Evolutionary conservation across 169 alveolate genomes (phyloP).

Genomic region (Eimeria sp.): DNA sequence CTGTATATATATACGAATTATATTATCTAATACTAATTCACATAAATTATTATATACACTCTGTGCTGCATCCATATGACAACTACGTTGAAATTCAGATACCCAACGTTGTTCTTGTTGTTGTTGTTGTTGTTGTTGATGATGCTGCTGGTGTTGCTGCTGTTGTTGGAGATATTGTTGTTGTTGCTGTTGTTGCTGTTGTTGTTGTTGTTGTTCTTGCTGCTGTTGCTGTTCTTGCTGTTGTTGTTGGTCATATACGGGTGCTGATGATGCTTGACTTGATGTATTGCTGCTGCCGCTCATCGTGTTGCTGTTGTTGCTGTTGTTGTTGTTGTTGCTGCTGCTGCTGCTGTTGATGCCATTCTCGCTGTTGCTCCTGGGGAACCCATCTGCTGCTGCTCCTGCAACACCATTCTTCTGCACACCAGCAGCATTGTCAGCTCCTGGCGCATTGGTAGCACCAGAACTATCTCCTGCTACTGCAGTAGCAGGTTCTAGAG

Average conservation of each 20-base stretch:
- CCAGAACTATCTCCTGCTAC: background rate
- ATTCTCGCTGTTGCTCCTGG: background rate
- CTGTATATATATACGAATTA: constrained; percentile 79
- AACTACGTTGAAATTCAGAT: constrained; percentile 14
- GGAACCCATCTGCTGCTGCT: background rate
- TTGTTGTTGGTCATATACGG: background rate
- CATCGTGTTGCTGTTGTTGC: background rate
- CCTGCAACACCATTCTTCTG: background rate
- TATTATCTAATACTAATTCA: constrained; percentile 82
- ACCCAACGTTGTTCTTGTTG: constrained; percentile 53
- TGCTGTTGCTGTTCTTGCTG: background rate
- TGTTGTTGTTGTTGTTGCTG: background rate
- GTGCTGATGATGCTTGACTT: background rate
- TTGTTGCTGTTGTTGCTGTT: background rate
- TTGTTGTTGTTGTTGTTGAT: background rate
- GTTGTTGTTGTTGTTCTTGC: background rate
- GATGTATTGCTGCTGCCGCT: background rate
- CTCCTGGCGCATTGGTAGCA: background rate
- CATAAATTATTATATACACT: constrained; percentile 83
- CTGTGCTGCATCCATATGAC: constrained; percentile 82
- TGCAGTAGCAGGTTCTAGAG: background rate
- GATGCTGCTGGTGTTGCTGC: constrained; percentile 32
- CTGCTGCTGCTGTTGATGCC: background rate
- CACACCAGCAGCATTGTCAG: background rate
- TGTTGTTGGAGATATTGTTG: background rate